phyloP scores from a whole-genome alignment of 805 yeast genomes.

The Candida sanyiensis region DNA sequence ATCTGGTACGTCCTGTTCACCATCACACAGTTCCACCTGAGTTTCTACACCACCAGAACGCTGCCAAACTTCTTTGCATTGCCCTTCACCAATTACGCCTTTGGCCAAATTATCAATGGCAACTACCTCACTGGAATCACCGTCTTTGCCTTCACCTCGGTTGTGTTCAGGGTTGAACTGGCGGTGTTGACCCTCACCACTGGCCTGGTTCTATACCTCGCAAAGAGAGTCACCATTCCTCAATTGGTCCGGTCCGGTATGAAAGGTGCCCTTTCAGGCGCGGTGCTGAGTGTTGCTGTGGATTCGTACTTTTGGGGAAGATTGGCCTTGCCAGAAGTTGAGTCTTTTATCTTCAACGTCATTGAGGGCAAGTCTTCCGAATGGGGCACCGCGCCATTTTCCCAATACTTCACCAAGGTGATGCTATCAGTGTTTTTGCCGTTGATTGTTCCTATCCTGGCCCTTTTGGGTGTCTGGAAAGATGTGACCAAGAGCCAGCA shows the following conservation, averaged over 20 bases:
- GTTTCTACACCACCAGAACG: slow-evolving; percentile 77
- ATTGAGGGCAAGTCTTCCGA: slow-evolving; percentile 63
- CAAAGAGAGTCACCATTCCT: slow-evolving; percentile 40
- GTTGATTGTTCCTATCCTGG: slow-evolving; percentile 39
- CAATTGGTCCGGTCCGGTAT: slow-evolving; percentile 36
- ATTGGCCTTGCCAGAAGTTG: slow-evolving; percentile 66
- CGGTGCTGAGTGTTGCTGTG: slow-evolving; percentile 38
- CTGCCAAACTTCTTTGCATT: slow-evolving; percentile 78
- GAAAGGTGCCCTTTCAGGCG: slow-evolving; percentile 50
- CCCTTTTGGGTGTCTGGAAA: slow-evolving; percentile 32
- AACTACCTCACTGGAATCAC: slow-evolving; percentile 40
- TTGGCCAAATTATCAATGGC: slow-evolving; percentile 47
- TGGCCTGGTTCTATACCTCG: slow-evolving; percentile 39
- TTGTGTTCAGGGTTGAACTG: slow-evolving; percentile 69
- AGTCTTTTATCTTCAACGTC: slow-evolving; percentile 69
- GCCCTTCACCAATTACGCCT: slow-evolving; percentile 59
- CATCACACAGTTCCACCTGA: slow-evolving; percentile 69
- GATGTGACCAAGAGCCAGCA: slow-evolving; percentile 29
- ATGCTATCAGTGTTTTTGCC: slow-evolving; percentile 38
- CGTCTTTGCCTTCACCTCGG: slow-evolving; percentile 54
- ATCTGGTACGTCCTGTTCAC: slow-evolving; percentile 57
- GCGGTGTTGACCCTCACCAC: slow-evolving; percentile 48
- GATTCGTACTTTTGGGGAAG: slow-evolving; percentile 77
- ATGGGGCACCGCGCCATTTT: slow-evolving; percentile 84
- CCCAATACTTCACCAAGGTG: slow-evolving; percentile 54